Evolutionary conservation across 2,329 filamentous ascomycete species (phyloP).

Genomic region (Claviceps fusiformis): DNA sequence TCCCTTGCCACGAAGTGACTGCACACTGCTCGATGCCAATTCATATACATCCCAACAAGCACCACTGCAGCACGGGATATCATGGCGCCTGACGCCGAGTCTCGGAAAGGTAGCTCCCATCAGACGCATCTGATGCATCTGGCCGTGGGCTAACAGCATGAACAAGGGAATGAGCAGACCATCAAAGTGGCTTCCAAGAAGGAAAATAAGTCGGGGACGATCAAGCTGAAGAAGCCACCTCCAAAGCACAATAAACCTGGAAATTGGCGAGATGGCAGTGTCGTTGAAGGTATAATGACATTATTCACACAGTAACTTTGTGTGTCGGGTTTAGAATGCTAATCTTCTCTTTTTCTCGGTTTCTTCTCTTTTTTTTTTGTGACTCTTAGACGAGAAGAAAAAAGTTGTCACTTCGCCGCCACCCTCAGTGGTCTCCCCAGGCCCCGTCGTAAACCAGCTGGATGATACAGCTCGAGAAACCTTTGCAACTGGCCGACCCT

Average conservation of each 20-base stretch:
- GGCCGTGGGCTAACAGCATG: neutral
- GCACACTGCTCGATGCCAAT: neutral
- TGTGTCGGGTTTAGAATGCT: neutral
- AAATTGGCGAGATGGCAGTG: constrained; percentile 57
- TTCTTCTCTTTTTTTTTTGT: neutral
- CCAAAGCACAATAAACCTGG: constrained; percentile 54
- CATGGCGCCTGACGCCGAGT: constrained; percentile 11
- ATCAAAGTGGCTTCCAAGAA: constrained; percentile 51
- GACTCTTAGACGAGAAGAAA: constrained; percentile 38
- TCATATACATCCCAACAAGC: neutral
- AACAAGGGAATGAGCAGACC: constrained; percentile 29
- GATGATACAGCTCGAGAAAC: constrained; percentile 65
- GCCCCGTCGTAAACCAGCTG: constrained; percentile 50
- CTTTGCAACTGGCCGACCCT: constrained; percentile 67
- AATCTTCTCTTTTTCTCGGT: too few species aligned
- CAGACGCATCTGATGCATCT: neutral
- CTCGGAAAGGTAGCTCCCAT: constrained; percentile 16
- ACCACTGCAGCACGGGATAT: neutral
- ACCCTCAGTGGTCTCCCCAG: constrained; percentile 32
- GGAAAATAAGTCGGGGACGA: constrained; percentile 32
- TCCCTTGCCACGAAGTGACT: neutral
- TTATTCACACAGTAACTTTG: neutral
- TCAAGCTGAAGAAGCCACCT: constrained; percentile 49
- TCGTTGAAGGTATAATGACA: constrained; percentile 41
- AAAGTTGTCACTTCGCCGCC: constrained; percentile 29